Percentiles rank a stretch among this genome's conserved stretches.
These are phyloP conservation scores for Phoenix dactylifera DNA, from an alignment of 176 grass and related monocot species.

Conservation along the genomic window DNA sequence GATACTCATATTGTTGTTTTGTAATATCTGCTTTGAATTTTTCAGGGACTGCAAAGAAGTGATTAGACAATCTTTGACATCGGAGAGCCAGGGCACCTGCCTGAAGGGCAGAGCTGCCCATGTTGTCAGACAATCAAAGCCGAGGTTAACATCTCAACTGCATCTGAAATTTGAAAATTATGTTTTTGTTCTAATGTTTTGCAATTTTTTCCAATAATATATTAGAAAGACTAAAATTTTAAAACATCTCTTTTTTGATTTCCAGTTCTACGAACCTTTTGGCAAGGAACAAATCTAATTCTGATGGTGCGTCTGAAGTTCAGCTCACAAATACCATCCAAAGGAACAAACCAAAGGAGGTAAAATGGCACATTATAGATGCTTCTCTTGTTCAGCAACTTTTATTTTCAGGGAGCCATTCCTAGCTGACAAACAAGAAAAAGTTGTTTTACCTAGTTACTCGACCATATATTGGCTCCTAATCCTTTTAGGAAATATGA, in stretches of 20 bases:
- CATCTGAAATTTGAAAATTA: no score
- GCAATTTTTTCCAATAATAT: no score
- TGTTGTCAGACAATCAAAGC: slow-evolving; percentile 39
- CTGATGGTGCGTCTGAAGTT: slow-evolving; percentile 24
- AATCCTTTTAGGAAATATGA: no score
- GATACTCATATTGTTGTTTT: no score
- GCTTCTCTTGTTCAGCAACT: background rate
- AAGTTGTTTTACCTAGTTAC: no score
- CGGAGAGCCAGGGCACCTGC: slow-evolving; percentile 2
- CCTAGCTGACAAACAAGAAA: no score
- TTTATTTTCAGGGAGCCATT: no score
- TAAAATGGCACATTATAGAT: slow-evolving; percentile 13
- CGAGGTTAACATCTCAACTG: slow-evolving; percentile 44
- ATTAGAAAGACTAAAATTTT: no score
- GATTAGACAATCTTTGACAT: slow-evolving; percentile 20
- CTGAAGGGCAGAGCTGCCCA: slow-evolving; percentile 27
- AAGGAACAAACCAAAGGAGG: slow-evolving; percentile 49
- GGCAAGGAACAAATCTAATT: slow-evolving; percentile 41
- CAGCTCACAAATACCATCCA: slow-evolving; percentile 18
- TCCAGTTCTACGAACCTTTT: slow-evolving; percentile 54
- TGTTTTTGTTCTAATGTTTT: no score
- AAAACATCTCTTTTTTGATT: slow-evolving; percentile 1
- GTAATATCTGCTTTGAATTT: background rate
- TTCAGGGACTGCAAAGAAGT: slow-evolving; percentile 16
- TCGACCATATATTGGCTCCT: no score